Conservation (phyloP, 768 basidiomycete genomes). For the Serendipita sp. region DNA sequence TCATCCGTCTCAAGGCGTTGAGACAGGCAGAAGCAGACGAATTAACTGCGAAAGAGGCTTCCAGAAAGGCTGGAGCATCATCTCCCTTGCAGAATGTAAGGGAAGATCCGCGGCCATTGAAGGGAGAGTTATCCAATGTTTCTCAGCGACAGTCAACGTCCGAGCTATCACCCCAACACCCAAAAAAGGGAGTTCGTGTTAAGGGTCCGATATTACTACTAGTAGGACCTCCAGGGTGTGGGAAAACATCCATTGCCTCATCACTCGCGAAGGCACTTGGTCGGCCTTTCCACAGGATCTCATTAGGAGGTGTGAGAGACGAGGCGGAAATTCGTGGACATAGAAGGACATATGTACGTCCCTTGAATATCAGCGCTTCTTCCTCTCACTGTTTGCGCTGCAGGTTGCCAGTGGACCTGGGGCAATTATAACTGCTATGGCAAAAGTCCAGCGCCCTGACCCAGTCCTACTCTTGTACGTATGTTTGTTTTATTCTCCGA, state of each 20-base stretch:
- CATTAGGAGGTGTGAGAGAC: constrained; percentile 82
- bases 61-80: constrained; percentile 18
- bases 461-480: constrained; percentile 56
- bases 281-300: constrained; percentile 82
- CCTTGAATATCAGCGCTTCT: constrained; percentile 16
- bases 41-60: constrained; percentile 19
- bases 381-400: no score
- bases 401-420: constrained; percentile 65
- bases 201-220: constrained; percentile 60
- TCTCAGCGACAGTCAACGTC: neutral
- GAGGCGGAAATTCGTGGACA: constrained; percentile 77
- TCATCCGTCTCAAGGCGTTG: constrained; percentile 40
- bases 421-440: constrained; percentile 68
- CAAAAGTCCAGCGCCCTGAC: constrained; percentile 68
- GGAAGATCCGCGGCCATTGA: constrained; percentile 11
- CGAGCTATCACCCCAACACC: neutral
- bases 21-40: constrained; percentile 22
- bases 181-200: neutral
- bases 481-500: neutral
- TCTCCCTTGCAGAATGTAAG: constrained; percentile 14
- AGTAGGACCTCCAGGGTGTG: constrained; percentile 81
- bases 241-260: constrained; percentile 83
- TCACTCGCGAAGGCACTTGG: constrained; percentile 71
- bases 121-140: no score
- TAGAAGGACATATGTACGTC: constrained; percentile 56